phyloP scores from a whole-genome alignment of 2,329 filamentous ascomycete species.

The Hypoxylon sp. region DNA sequence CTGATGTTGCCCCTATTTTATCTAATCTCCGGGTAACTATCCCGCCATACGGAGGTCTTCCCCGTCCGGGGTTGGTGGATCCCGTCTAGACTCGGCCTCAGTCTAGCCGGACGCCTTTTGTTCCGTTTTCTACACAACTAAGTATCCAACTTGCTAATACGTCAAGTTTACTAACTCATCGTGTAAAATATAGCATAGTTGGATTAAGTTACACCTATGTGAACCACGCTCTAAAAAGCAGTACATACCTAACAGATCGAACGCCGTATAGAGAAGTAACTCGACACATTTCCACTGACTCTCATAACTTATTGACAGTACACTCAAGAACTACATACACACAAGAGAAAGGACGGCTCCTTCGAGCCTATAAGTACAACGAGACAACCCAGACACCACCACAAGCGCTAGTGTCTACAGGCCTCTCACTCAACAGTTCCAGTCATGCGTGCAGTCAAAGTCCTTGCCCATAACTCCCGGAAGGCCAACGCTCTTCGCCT shows the following conservation, averaged over 20 bases:
- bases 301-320: neutral
- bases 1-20: no score
- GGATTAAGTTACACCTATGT: no score
- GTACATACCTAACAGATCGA: neutral
- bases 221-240: neutral
- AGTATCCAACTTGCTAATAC: no score
- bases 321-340: no score
- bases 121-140: no score
- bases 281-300: neutral
- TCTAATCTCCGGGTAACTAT: no score
- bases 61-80: no score
- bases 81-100: no score
- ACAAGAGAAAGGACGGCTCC: neutral
- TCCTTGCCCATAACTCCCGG: conserved; percentile 17
- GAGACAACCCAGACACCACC: neutral
- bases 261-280: neutral
- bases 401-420: neutral
- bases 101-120: no score
- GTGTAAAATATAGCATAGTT: no score
- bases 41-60: no score
- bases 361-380: neutral
- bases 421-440: conserved; percentile 1
- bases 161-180: no score
- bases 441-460: conserved; percentile 21
- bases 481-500: conserved; percentile 5